Evolutionary conservation across 306 rosid genomes (phyloP).

Genomic region (Casuarina equisetifolia): DNA sequence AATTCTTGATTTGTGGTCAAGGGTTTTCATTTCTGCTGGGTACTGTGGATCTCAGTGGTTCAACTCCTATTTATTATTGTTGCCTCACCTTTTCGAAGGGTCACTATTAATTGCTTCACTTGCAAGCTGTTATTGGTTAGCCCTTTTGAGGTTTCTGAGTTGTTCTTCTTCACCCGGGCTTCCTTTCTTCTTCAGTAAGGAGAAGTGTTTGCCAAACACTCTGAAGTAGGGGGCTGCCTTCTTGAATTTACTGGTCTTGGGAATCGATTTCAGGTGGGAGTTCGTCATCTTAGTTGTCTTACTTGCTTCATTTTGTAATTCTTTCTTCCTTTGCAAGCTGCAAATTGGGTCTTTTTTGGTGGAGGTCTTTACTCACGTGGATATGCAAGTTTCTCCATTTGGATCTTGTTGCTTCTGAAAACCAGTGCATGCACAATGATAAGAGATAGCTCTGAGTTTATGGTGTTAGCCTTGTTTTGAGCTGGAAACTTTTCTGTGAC

Average conservation of each 20-base stretch:
- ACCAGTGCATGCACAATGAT: constrained; percentile 19
- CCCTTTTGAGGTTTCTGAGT: constrained; percentile 39
- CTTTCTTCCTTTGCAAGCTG: constrained; percentile 41
- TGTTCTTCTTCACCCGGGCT: constrained; percentile 39
- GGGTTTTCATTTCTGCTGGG: constrained; percentile 47
- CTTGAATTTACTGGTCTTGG: constrained; percentile 48
- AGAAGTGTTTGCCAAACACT: constrained; percentile 18
- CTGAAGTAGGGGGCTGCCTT: constrained; percentile 29
- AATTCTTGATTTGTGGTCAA: constrained; percentile 38
- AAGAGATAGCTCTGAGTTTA: constrained; percentile 27
- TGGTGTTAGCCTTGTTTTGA: constrained; percentile 39
- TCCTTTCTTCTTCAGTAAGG: constrained; percentile 33
- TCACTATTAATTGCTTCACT: constrained; percentile 49
- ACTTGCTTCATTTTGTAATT: constrained; percentile 22
- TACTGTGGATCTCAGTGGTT: constrained; percentile 44
- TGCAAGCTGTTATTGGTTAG: constrained; percentile 58
- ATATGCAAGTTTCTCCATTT: constrained; percentile 37
- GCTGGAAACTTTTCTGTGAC: constrained; percentile 30
- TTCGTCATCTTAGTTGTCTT: constrained; percentile 35
- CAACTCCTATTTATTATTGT: constrained; percentile 38
- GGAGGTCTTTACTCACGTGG: constrained; percentile 19
- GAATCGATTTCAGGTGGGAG: constrained; percentile 47
- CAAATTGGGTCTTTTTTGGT: constrained; percentile 25
- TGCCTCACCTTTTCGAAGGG: constrained; percentile 44
- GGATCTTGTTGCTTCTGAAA: constrained; percentile 26